phyloP scores from a whole-genome alignment of 129 eudicot genomes.

The Pseudognaphalium luteoalbum region DNA sequence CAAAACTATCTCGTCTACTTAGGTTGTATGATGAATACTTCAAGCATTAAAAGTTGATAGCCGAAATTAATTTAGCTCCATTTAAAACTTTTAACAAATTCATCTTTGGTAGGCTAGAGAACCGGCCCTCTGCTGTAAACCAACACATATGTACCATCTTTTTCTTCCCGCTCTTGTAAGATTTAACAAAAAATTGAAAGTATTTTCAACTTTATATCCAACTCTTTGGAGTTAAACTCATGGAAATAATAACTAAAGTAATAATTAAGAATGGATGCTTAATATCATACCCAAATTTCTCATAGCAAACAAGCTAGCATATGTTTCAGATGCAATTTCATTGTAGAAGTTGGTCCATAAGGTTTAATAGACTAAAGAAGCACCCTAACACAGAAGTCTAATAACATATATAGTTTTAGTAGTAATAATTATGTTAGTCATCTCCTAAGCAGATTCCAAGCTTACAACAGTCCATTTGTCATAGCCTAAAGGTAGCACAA shows the following conservation, averaged over 20 bases:
- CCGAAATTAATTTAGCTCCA: too few relatives aligned
- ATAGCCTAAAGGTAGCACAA: conserved; percentile 44
- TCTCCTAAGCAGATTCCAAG: conserved; percentile 35
- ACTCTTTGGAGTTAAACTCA: background rate
- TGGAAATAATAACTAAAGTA: background rate
- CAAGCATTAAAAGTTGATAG: too few relatives aligned
- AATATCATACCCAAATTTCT: background rate
- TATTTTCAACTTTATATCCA: background rate
- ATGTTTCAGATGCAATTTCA: background rate
- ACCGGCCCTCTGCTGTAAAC: too few relatives aligned
- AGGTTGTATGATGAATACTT: too few relatives aligned
- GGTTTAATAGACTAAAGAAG: background rate
- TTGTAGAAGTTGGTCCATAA: background rate
- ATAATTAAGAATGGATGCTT: background rate
- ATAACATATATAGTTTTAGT: background rate
- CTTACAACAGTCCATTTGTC: conserved; percentile 50
- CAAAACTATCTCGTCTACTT: background rate
- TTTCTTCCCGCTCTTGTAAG: too few relatives aligned
- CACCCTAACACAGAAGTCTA: conserved; percentile 1
- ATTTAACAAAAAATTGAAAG: too few relatives aligned
- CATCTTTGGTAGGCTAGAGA: too few relatives aligned
- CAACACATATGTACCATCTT: too few relatives aligned
- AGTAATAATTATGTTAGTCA: background rate
- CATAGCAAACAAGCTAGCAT: background rate
- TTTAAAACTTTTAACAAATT: too few relatives aligned